Conservation (phyloP, 208 protist genomes). For the Crithidia fasciculata region DNA sequence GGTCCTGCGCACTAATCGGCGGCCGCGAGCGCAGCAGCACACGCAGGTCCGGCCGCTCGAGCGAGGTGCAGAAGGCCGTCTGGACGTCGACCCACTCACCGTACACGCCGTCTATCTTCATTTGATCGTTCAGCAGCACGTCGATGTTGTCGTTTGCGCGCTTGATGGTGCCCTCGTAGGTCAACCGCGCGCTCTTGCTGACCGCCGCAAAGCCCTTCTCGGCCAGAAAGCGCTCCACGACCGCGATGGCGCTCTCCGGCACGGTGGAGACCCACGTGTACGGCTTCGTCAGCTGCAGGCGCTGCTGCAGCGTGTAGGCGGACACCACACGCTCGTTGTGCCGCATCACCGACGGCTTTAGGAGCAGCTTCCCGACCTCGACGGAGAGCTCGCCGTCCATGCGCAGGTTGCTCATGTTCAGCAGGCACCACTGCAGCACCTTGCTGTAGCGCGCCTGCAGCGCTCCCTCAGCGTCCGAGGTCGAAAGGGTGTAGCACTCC, state of each 20-base stretch:
- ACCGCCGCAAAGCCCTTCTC: constrained; percentile 63
- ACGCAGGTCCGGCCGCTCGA: constrained; percentile 66
- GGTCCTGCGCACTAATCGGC: constrained; percentile 58
- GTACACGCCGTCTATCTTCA: constrained; percentile 63
- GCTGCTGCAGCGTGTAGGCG: constrained; percentile 89
- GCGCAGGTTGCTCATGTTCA: constrained; percentile 92
- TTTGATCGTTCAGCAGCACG: constrained; percentile 70
- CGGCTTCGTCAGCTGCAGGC: constrained; percentile 81
- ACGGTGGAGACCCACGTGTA: constrained; percentile 84
- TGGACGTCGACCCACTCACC: constrained; percentile 83
- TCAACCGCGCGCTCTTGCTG: constrained; percentile 40
- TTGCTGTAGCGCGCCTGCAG: constrained; percentile 85
- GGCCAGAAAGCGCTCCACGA: constrained; percentile 56
- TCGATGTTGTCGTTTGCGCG: constrained; percentile 71
- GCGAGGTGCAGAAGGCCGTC: constrained; percentile 74
- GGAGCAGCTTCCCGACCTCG: constrained; percentile 81
- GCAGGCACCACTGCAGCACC: constrained; percentile 91
- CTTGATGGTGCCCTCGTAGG: constrained; percentile 82
- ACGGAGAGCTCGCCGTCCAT: constrained; percentile 90
- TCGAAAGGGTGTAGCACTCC: constrained; percentile 88
- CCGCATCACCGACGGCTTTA: constrained; percentile 48
- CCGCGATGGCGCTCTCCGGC: constrained; percentile 54
- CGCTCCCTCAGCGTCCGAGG: constrained; percentile 65
- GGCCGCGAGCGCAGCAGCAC: constrained; percentile 80
- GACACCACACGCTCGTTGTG: constrained; percentile 72